phyloP scores from a whole-genome alignment of 106 monocot genomes.

The Platanthera guangdongensis region DNA sequence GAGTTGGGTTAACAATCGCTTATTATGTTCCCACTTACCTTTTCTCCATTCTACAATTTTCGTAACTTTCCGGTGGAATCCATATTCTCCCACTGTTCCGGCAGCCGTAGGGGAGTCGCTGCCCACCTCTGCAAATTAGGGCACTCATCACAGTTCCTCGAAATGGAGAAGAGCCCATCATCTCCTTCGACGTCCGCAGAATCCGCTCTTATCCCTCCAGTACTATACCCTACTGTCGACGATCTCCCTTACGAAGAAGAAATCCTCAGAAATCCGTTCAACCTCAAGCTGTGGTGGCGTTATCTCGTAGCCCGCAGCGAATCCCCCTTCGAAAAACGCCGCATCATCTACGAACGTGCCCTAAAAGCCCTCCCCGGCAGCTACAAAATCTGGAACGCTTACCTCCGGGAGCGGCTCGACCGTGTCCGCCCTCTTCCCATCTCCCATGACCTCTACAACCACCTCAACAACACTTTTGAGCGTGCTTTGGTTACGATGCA shows the following conservation, averaged over 20 bases:
- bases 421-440: conserved; percentile 53
- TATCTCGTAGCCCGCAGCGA: conserved; percentile 72
- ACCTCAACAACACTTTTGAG: conserved; percentile 95
- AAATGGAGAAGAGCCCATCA: no score
- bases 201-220: conserved; percentile 11
- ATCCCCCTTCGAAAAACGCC: conserved; percentile 72
- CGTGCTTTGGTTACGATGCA: conserved; percentile 92
- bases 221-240: conserved; percentile 41
- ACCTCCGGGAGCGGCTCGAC: conserved; percentile 75
- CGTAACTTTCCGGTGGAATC: no score
- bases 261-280: conserved; percentile 88
- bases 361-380: conserved; percentile 85
- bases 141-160: no score
- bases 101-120: no score
- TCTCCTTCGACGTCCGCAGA: conserved; percentile 1
- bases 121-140: no score
- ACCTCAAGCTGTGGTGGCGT: conserved; percentile 88
- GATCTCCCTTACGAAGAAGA: conserved; percentile 81
- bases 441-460: conserved; percentile 37
- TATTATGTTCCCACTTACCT: no score
- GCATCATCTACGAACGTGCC: conserved; percentile 89
- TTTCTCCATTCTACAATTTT: no score
- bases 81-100: no score
- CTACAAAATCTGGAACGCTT: conserved; percentile 97
- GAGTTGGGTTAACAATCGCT: no score